Evolutionary conservation across 495 filamentous ascomycete genomes (phyloP).

Genomic region (Neurospora sp.): DNA sequence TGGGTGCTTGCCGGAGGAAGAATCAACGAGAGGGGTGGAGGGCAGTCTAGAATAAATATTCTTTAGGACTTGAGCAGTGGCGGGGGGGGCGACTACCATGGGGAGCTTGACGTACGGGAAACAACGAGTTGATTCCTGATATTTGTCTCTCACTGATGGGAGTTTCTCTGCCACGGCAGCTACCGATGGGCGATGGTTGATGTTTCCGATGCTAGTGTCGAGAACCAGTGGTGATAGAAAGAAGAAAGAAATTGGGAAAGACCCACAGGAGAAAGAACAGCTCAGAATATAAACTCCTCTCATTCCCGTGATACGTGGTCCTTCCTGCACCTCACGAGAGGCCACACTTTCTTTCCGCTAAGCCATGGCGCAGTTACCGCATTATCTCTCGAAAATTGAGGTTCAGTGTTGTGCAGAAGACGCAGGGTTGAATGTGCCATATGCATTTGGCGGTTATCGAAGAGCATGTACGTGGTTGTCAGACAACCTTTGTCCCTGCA

Average conservation of each 20-base stretch:
- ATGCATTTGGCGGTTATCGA: background rate
- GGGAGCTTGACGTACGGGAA: background rate
- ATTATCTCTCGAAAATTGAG: background rate
- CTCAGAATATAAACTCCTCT: background rate
- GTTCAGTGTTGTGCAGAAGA: background rate
- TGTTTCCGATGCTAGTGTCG: background rate
- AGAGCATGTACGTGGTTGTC: background rate
- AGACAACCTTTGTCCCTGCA: background rate
- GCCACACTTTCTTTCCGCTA: background rate
- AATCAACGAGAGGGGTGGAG: background rate
- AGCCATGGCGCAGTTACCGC: background rate
- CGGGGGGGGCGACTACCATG: background rate
- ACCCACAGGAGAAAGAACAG: background rate
- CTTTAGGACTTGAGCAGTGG: background rate
- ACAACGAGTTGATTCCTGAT: background rate
- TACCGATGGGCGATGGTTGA: background rate
- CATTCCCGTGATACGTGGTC: background rate
- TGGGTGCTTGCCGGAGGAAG: background rate
- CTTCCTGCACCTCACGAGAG: background rate
- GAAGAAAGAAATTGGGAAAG: background rate
- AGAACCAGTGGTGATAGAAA: background rate
- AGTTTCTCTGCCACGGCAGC: background rate
- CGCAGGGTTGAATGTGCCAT: background rate
- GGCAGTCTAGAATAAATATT: background rate
- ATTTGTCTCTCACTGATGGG: background rate